phyloP scores from a whole-genome alignment of 768 basidiomycete genomes.

The Phylloporus rhodoxanthus region DNA sequence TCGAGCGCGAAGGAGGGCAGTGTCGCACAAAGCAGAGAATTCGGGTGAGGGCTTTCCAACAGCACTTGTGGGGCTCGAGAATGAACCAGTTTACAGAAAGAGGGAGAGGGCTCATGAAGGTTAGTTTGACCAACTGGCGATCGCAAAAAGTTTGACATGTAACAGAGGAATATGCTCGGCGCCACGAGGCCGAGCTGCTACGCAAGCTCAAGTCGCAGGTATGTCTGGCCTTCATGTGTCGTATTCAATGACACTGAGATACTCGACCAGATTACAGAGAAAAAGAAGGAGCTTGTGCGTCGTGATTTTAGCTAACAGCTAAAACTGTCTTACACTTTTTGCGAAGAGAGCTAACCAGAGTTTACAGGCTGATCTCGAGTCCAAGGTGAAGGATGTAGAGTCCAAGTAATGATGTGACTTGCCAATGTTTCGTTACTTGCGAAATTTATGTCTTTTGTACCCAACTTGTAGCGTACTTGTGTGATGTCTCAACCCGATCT shows the following conservation, averaged over 20 bases:
- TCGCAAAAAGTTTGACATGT: background rate
- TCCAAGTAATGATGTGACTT: constrained; percentile 15
- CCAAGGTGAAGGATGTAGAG: constrained; percentile 20
- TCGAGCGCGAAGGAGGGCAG: constrained; percentile 47
- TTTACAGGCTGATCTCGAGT: constrained; percentile 28
- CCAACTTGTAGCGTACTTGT: background rate
- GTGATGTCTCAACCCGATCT: constrained; percentile 12
- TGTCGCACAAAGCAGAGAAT: constrained; percentile 57
- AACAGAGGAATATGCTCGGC: constrained; percentile 58
- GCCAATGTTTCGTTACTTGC: background rate
- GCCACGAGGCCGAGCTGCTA: constrained; percentile 53
- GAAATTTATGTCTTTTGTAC: background rate
- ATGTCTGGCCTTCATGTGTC: constrained; percentile 8
- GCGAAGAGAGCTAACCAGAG: constrained; percentile 10
- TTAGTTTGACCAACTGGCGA: constrained; percentile 13
- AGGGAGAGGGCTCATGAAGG: constrained; percentile 72
- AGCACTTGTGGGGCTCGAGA: background rate
- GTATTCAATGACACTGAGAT: background rate
- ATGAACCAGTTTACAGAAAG: constrained; percentile 39
- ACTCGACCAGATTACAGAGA: constrained; percentile 23
- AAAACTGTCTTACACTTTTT: constrained; percentile 11
- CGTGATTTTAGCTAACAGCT: constrained; percentile 6
- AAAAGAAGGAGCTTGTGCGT: constrained; percentile 32
- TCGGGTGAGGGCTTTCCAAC: constrained; percentile 41
- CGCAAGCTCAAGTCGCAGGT: constrained; percentile 57